phyloP scores from a whole-genome alignment of 1,139 yeast species.

The Kodamaea derodonti region DNA sequence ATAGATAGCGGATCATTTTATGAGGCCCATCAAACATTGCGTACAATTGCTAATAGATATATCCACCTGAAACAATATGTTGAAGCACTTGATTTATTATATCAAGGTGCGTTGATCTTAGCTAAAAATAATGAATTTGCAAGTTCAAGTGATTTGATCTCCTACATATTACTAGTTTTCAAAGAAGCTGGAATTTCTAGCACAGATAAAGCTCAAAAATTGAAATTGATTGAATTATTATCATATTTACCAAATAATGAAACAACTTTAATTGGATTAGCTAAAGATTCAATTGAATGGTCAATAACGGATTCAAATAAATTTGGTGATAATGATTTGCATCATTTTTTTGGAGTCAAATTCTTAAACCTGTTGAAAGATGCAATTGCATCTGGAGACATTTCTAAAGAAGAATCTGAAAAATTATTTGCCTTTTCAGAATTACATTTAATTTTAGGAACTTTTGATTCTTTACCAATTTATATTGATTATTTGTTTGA shows the following conservation, averaged over 20 bases:
- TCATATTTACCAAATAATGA: conserved; percentile 58
- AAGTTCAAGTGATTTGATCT: conserved; percentile 75
- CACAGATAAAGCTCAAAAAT: conserved; percentile 28
- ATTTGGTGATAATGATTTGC: conserved; percentile 74
- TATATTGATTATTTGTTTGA: conserved; percentile 54
- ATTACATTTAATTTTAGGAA: conserved; percentile 66
- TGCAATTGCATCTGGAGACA: conserved; percentile 8
- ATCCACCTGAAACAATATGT: conserved; percentile 62
- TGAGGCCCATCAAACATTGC: conserved; percentile 91
- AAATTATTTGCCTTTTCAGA: conserved; percentile 43
- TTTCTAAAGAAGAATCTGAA: conserved; percentile 24
- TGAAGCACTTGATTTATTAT: conserved; percentile 71
- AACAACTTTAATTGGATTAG: conserved; percentile 61
- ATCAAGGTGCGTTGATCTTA: conserved; percentile 66
- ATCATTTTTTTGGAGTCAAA: conserved; percentile 70
- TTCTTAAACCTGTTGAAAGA: conserved; percentile 36
- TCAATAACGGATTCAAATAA: conserved; percentile 45
- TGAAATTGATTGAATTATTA: conserved; percentile 38
- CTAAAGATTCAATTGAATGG: conserved; percentile 66
- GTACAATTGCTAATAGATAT: conserved; percentile 84
- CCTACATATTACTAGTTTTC: conserved; percentile 68
- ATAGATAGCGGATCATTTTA: conserved; percentile 75
- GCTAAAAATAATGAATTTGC: conserved; percentile 70
- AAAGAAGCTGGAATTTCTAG: conserved; percentile 41
- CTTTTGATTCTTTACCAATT: conserved; percentile 50